Percentiles rank a stretch among this genome's conserved stretches.
These are phyloP conservation scores for Cryphonectria radicalis DNA, from an alignment of 2,329 filamentous ascomycete genomes.

Conservation along the genomic window DNA sequence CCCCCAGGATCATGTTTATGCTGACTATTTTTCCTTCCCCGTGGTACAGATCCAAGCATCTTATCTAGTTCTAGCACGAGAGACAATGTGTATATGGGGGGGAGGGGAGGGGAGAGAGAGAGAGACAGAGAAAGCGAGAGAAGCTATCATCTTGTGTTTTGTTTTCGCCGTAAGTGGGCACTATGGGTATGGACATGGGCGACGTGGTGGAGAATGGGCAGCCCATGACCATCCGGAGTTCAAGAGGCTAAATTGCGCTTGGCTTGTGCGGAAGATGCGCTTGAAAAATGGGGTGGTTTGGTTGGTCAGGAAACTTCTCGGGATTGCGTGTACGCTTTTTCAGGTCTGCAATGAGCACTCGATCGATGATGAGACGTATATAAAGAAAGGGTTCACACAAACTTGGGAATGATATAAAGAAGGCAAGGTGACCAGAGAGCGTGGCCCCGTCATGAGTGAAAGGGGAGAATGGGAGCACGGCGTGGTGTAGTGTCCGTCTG, in stretches of 20 bases:
- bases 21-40: constrained; percentile 19
- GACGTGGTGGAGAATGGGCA: constrained; percentile 30
- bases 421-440: background rate
- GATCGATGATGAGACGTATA: constrained; percentile 17
- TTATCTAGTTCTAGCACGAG: constrained; percentile 56
- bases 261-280: constrained; percentile 19
- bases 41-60: constrained; percentile 66
- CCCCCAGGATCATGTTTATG: background rate
- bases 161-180: background rate
- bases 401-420: background rate
- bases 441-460: no score
- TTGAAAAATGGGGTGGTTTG: constrained; percentile 19
- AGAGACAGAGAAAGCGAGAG: background rate
- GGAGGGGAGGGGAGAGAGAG: background rate
- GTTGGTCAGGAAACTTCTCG: constrained; percentile 8
- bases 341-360: constrained; percentile 16
- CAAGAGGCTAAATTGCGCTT: constrained; percentile 23
- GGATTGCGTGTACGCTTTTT: constrained; percentile 25
- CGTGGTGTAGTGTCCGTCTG: background rate
- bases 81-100: background rate
- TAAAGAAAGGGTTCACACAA: background rate
- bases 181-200: constrained; percentile 10
- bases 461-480: background rate
- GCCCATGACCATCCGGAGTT: constrained; percentile 31
- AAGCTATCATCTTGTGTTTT: background rate